Conservation (phyloP, 352 stramenopile species). For the Globisporangium rhizosaccharum region DNA sequence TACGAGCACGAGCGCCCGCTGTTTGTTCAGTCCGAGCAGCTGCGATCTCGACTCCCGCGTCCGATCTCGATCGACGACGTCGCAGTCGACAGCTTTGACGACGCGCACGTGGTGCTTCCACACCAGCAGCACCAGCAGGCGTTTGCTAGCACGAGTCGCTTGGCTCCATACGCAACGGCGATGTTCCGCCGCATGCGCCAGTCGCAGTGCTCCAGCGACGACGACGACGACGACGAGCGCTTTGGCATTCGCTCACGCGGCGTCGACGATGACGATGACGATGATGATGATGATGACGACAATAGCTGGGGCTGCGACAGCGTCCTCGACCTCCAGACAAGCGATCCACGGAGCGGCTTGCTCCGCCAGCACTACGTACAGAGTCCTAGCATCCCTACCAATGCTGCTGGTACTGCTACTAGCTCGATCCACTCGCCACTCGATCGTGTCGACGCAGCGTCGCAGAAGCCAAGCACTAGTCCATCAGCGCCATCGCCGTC, state of each 20-base stretch:
- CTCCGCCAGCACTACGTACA: neutral
- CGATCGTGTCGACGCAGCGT: no score
- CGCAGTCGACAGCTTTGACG: conserved; percentile 1
- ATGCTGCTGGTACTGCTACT: no score
- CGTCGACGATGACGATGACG: conserved; percentile 2
- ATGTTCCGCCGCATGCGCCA: conserved; percentile 12
- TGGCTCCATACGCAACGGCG: no score
- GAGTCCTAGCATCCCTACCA: no score
- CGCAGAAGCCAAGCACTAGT: neutral
- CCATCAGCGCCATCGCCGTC: neutral
- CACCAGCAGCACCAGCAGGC: neutral
- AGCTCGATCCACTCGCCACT: no score
- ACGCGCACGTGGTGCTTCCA: neutral
- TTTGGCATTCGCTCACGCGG: conserved; percentile 1
- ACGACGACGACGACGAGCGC: conserved; percentile 13
- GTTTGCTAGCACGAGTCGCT: neutral
- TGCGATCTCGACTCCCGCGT: neutral
- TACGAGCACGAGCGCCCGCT: neutral
- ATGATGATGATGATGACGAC: neutral
- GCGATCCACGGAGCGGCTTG: neutral
- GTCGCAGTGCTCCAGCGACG: conserved; percentile 10
- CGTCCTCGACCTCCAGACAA: conserved; percentile 20
- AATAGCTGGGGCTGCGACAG: conserved; percentile 25
- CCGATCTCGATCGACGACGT: conserved; percentile 8
- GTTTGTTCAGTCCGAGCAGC: neutral